Evolutionary conservation across 2,329 filamentous ascomycete species (phyloP).

Genomic region (Xylaria multiplex): DNA sequence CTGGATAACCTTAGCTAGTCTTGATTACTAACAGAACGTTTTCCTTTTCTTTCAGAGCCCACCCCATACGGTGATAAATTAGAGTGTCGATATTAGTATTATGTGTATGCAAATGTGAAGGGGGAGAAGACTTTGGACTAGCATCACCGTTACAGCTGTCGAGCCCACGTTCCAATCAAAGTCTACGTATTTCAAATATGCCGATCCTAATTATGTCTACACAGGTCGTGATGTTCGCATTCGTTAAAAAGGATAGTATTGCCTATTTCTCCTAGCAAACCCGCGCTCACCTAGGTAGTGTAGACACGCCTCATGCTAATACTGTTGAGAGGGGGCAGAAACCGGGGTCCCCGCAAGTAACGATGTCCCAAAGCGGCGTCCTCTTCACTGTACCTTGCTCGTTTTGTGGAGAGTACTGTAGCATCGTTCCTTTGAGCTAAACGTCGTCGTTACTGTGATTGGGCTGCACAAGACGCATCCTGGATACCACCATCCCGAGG

Average conservation of each 20-base stretch:
- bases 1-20: too few species aligned
- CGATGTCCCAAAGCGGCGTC: constrained; percentile 13
- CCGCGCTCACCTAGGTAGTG: neutral
- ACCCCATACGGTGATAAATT: too few species aligned
- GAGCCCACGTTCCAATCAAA: constrained; percentile 5
- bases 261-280: too few species aligned
- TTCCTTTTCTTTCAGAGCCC: too few species aligned
- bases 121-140: neutral
- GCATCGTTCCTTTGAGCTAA: constrained; percentile 14
- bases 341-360: constrained; percentile 22
- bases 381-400: constrained; percentile 8
- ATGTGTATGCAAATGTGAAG: too few species aligned
- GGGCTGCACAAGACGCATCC: neutral
- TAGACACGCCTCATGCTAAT: neutral
- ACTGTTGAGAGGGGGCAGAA: constrained; percentile 1
- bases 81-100: too few species aligned
- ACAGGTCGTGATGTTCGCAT: constrained; percentile 14
- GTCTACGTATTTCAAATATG: neutral
- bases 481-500: constrained; percentile 11
- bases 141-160: too few species aligned
- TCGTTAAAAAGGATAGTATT: neutral
- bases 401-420: constrained; percentile 3
- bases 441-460: neutral
- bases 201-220: neutral
- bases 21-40: too few species aligned